Percentiles rank a stretch among this genome's conserved stretches.
Evolutionary conservation across 352 stramenopile genomes (phyloP).

Genomic region (Plasmopara halstedii): DNA sequence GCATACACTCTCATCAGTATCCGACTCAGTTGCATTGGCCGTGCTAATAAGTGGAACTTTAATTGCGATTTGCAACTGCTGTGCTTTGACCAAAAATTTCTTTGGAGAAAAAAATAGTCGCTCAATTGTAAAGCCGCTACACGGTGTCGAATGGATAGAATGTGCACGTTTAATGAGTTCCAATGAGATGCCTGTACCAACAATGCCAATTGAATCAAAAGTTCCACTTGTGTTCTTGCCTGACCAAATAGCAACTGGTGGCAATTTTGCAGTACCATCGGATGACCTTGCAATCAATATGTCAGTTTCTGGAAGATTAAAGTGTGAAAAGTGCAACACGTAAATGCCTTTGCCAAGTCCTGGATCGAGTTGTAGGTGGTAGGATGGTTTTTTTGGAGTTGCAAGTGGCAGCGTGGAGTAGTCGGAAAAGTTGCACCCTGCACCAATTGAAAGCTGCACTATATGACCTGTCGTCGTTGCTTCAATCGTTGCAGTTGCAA

Average conservation of each 20-base stretch:
- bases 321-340: constrained; percentile 48
- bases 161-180: constrained; percentile 28
- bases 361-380: constrained; percentile 35
- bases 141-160: constrained; percentile 10
- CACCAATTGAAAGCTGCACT: constrained; percentile 28
- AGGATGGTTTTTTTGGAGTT: constrained; percentile 18
- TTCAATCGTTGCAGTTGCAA: not conserved
- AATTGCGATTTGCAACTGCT: constrained; percentile 14
- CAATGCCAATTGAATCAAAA: constrained; percentile 46
- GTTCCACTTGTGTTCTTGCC: constrained; percentile 42
- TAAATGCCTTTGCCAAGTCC: constrained; percentile 48
- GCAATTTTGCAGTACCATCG: constrained; percentile 10
- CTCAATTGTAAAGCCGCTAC: constrained; percentile 45
- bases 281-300: constrained; percentile 31
- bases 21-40: constrained; percentile 1
- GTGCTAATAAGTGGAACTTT: constrained; percentile 16
- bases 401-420: constrained; percentile 28
- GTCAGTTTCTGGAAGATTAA: constrained; percentile 45
- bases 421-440: constrained; percentile 47
- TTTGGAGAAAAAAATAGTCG: constrained; percentile 37
- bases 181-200: constrained; percentile 27
- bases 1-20: constrained; percentile 56
- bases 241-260: constrained; percentile 15
- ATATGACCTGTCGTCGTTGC: constrained; percentile 13
- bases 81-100: constrained; percentile 18